Conservation (phyloP, 495 filamentous ascomycete species). For the Cryomyces antarcticus region DNA sequence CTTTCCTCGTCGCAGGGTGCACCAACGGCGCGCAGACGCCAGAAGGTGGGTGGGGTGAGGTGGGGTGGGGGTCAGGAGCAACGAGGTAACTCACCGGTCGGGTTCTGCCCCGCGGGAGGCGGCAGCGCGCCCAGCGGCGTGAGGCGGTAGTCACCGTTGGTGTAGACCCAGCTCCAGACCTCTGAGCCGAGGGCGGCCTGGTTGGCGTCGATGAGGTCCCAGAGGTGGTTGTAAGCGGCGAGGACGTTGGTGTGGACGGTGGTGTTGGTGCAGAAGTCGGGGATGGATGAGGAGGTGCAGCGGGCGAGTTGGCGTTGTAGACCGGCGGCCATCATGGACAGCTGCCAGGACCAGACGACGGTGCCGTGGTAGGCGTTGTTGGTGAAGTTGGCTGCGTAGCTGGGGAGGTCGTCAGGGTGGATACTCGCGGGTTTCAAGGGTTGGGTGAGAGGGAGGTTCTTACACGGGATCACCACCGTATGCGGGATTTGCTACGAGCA, state of each 20-base stretch:
- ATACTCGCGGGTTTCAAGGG: conserved; percentile 15
- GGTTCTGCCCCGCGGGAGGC: conserved; percentile 26
- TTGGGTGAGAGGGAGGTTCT: conserved; percentile 29
- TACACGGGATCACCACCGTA: conserved; percentile 28
- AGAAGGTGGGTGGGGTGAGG: too few species aligned
- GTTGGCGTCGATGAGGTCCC: conserved; percentile 38
- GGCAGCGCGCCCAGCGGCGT: conserved; percentile 31
- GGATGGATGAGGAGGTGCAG: conserved; percentile 16
- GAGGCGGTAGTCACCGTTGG: conserved; percentile 25
- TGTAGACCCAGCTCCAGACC: conserved; percentile 44
- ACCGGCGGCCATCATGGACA: conserved; percentile 43
- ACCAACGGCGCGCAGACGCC: too few species aligned
- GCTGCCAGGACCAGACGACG: conserved; percentile 44
- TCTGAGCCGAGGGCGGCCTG: conserved; percentile 30
- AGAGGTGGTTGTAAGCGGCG: conserved; percentile 36
- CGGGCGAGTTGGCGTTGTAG: conserved; percentile 19
- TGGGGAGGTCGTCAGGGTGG: too few species aligned
- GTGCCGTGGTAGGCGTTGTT: conserved; percentile 42
- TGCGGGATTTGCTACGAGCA: conserved; percentile 42
- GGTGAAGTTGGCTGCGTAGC: conserved; percentile 30
- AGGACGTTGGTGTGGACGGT: conserved; percentile 27
- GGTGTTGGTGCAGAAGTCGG: conserved; percentile 30
- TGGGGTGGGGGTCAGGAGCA: too few species aligned
- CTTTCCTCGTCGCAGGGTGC: too few species aligned
- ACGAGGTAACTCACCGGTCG: conserved; percentile 5